These are phyloP conservation scores for Phaeotremella fagi DNA, from an alignment of 768 basidiomycete species.

Conservation along the genomic window DNA sequence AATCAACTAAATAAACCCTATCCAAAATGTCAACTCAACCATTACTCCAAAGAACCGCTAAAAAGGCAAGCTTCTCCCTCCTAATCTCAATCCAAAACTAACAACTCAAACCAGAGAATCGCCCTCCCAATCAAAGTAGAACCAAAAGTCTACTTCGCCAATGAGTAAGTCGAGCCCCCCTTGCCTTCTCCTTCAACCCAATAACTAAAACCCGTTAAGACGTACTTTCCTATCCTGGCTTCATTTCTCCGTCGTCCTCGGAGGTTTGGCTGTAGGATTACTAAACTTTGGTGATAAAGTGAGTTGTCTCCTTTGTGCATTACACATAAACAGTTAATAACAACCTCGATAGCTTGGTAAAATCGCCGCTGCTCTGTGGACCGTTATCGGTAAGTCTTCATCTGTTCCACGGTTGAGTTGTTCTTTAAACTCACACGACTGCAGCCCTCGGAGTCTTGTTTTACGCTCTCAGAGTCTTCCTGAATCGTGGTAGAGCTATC, in stretches of 20 bases:
- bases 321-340: background rate
- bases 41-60: slow-evolving; percentile 86
- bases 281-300: slow-evolving; percentile 98
- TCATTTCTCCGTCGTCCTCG: slow-evolving; percentile 95
- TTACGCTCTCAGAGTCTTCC: slow-evolving; percentile 91
- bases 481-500: slow-evolving; percentile 93
- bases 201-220: too few relatives aligned
- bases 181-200: background rate
- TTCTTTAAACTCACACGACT: background rate
- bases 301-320: slow-evolving; percentile 1
- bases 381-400: slow-evolving; percentile 68
- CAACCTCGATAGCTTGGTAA: slow-evolving; percentile 66
- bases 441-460: slow-evolving; percentile 94
- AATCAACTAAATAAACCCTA: too few relatives aligned
- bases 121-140: slow-evolving; percentile 82
- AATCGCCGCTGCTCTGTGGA: slow-evolving; percentile 96
- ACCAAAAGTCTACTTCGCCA: slow-evolving; percentile 50
- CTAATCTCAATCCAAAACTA: background rate
- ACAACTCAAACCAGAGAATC: slow-evolving; percentile 76
- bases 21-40: slow-evolving; percentile 89
- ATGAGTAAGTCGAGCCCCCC: slow-evolving; percentile 40
- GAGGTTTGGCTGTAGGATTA: slow-evolving; percentile 89
- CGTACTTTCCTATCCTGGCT: slow-evolving; percentile 94
- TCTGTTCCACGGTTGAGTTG: background rate
- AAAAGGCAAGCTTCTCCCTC: slow-evolving; percentile 51